Percentiles rank a stretch among this genome's conserved stretches.
Conservation (phyloP, 306 rosid genomes). For the Ormosia semicastrata region DNA sequence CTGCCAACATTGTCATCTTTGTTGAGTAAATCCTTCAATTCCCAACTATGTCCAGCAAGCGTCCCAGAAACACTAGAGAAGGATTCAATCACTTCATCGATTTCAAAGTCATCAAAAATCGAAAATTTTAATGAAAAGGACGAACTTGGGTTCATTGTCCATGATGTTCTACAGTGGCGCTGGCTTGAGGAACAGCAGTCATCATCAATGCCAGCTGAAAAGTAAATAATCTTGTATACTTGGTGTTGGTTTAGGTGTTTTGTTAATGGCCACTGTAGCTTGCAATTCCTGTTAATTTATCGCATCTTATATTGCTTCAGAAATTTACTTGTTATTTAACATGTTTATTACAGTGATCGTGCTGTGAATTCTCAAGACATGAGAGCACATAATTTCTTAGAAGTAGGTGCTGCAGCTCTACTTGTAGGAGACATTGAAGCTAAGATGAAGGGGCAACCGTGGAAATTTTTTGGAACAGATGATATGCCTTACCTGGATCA, state of each 20-base stretch:
- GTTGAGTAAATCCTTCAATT: conserved; percentile 87
- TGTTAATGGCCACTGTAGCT: neutral
- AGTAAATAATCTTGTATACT: conserved; percentile 46
- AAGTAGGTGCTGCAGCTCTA: conserved; percentile 96
- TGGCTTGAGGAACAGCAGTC: conserved; percentile 75
- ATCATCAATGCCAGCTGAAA: conserved; percentile 56
- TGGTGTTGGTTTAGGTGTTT: conserved; percentile 23
- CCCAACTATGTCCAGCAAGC: conserved; percentile 67
- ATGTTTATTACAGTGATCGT: conserved; percentile 63
- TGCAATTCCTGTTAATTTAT: conserved; percentile 10
- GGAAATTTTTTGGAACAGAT: conserved; percentile 90
- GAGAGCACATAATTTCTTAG: conserved; percentile 77
- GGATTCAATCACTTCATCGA: conserved; percentile 54
- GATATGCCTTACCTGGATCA: conserved; percentile 98
- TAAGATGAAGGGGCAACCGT: conserved; percentile 83
- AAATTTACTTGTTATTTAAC: conserved; percentile 28
- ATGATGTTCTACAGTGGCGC: conserved; percentile 90
- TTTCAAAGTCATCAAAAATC: conserved; percentile 62
- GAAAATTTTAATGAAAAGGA: conserved; percentile 65
- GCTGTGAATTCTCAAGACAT: conserved; percentile 59
- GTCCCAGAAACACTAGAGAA: conserved; percentile 65
- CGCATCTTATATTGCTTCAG: conserved; percentile 8
- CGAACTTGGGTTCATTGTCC: conserved; percentile 66
- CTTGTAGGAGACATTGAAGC: conserved; percentile 87
- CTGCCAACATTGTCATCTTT: conserved; percentile 89